These are phyloP conservation scores for Scorias spongiosa DNA, from an alignment of 2,329 filamentous ascomycete species.

Conservation along the genomic window DNA sequence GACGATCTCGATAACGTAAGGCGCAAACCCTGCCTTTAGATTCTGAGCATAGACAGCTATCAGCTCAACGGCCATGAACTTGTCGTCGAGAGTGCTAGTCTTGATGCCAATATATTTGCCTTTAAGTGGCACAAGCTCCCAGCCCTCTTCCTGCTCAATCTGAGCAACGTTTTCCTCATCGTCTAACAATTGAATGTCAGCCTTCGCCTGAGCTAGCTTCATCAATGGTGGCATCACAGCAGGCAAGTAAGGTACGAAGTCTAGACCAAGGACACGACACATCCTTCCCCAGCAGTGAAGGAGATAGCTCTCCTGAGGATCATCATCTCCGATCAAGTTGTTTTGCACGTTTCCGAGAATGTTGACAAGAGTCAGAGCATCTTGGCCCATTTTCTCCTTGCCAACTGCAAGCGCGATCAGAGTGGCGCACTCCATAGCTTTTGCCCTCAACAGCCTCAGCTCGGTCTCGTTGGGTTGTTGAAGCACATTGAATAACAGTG, in stretches of 20 bases:
- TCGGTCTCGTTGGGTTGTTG: conserved; percentile 87
- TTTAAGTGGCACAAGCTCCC: conserved; percentile 93
- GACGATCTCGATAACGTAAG: conserved; percentile 85
- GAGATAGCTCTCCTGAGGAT: conserved; percentile 90
- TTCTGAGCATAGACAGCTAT: conserved; percentile 95
- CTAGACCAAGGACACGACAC: conserved; percentile 80
- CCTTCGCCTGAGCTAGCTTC: conserved; percentile 83
- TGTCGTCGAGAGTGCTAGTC: conserved; percentile 92
- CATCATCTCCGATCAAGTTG: conserved; percentile 76
- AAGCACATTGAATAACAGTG: conserved; percentile 76
- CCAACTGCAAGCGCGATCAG: conserved; percentile 90
- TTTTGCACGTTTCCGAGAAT: conserved; percentile 76
- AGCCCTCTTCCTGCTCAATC: conserved; percentile 87
- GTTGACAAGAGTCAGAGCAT: conserved; percentile 77
- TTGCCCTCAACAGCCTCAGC: conserved; percentile 76
- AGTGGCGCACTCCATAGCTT: conserved; percentile 98
- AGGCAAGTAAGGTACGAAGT: conserved; percentile 84
- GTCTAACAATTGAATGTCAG: conserved; percentile 89
- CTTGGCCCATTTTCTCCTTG: conserved; percentile 75
- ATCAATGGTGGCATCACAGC: conserved; percentile 90
- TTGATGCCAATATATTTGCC: conserved; percentile 98
- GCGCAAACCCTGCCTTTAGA: conserved; percentile 81
- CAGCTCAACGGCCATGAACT: conserved; percentile 98
- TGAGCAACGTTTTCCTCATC: conserved; percentile 89
- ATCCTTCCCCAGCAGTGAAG: conserved; percentile 99